phyloP scores from a whole-genome alignment of 306 rosid species.

The Albizia julibrissin region DNA sequence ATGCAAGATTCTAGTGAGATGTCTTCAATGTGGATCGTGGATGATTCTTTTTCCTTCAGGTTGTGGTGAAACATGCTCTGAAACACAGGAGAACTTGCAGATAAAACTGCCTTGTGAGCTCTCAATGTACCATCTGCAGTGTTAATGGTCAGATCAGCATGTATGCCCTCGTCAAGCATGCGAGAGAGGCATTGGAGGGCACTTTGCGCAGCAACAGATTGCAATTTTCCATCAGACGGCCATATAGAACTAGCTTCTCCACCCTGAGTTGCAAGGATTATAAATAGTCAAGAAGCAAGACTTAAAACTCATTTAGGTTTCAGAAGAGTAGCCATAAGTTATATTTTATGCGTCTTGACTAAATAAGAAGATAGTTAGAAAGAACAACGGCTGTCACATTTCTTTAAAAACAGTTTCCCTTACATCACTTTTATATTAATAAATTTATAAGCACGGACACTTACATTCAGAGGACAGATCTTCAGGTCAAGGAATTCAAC shows the following conservation, averaged over 20 bases:
- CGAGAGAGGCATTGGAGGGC: slow-evolving; percentile 70
- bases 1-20: slow-evolving; percentile 70
- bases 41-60: slow-evolving; percentile 80
- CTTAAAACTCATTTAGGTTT: not conserved
- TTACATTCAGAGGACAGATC: slow-evolving; percentile 65
- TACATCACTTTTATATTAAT: not conserved
- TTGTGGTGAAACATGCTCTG: slow-evolving; percentile 82
- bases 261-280: slow-evolving; percentile 47
- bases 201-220: slow-evolving; percentile 55
- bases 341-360: not conserved
- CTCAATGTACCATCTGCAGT: slow-evolving; percentile 62
- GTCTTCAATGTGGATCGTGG: slow-evolving; percentile 74
- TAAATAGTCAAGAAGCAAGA: not conserved
- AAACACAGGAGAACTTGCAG: slow-evolving; percentile 88
- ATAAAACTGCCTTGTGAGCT: slow-evolving; percentile 85
- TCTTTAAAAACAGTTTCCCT: not conserved
- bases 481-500: slow-evolving; percentile 90
- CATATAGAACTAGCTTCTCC: slow-evolving; percentile 70
- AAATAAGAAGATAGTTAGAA: slow-evolving; percentile 5
- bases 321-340: slow-evolving; percentile 10
- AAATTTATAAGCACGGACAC: slow-evolving; percentile 33
- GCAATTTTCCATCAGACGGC: slow-evolving; percentile 60
- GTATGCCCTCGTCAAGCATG: slow-evolving; percentile 78
- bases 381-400: not conserved
- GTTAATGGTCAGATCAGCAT: slow-evolving; percentile 71